phyloP scores from a whole-genome alignment of 768 basidiomycete genomes.

The Cubamyces sp. region DNA sequence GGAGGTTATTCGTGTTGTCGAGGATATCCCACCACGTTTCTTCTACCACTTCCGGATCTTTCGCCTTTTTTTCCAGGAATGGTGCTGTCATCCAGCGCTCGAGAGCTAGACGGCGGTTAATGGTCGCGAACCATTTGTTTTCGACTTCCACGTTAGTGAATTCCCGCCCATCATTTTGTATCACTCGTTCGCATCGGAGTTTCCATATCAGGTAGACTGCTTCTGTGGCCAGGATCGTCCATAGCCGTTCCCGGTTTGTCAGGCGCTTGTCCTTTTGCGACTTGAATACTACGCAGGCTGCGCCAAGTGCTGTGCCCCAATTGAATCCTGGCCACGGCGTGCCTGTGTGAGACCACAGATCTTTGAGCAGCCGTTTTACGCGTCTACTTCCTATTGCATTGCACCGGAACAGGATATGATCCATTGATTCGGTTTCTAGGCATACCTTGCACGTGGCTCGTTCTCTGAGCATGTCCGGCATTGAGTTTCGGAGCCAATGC shows the following conservation, averaged over 20 bases:
- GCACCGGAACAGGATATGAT: slow-evolving; percentile 8
- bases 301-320: not conserved
- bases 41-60: not conserved
- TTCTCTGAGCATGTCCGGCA: not conserved
- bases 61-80: not conserved
- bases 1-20: not conserved
- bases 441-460: slow-evolving; percentile 2
- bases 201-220: slow-evolving; percentile 12
- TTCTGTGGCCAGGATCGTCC: slow-evolving; percentile 1
- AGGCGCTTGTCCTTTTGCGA: not conserved
- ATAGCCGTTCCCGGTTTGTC: not conserved
- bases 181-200: slow-evolving; percentile 10
- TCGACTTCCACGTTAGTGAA: not conserved
- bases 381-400: not conserved
- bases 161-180: not conserved
- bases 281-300: not conserved
- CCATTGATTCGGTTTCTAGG: not conserved
- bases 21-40: not conserved
- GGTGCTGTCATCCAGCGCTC: not conserved
- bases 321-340: not conserved
- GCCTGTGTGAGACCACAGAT: not conserved
- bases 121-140: not conserved
- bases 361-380: not conserved
- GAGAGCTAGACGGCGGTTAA: not conserved
- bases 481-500: slow-evolving; percentile 3